Conservation (phyloP, 305 asterid species). For the Solanum hybrid region DNA sequence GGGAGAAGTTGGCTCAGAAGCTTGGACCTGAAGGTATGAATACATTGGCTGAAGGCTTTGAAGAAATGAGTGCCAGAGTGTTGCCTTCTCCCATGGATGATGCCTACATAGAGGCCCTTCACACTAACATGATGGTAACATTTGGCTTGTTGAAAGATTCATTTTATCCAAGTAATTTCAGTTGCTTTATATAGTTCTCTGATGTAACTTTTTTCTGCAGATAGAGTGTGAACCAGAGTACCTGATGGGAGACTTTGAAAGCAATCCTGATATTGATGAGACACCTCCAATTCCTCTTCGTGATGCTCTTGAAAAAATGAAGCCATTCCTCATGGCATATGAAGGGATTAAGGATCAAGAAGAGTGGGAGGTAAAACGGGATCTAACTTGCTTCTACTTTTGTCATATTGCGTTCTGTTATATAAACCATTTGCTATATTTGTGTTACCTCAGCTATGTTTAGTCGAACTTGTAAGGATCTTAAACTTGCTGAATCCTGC, state of each 20-base stretch:
- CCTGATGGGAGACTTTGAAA: slow-evolving; percentile 68
- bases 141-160: neutral
- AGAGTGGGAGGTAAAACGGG: slow-evolving; percentile 81
- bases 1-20: slow-evolving; percentile 48
- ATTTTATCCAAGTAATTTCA: neutral
- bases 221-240: slow-evolving; percentile 89
- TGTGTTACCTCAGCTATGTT: neutral
- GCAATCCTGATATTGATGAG: slow-evolving; percentile 89
- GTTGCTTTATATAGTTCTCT: slow-evolving; percentile 4
- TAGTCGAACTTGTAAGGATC: neutral
- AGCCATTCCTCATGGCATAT: slow-evolving; percentile 75
- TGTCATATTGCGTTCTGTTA: neutral
- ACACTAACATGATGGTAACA: slow-evolving; percentile 60
- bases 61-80: slow-evolving; percentile 50
- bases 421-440: neutral
- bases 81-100: slow-evolving; percentile 57
- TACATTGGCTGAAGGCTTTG: slow-evolving; percentile 44
- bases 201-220: slow-evolving; percentile 27
- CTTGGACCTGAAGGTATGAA: slow-evolving; percentile 59
- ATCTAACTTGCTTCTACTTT: neutral
- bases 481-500: neutral
- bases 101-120: slow-evolving; percentile 51
- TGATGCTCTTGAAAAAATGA: slow-evolving; percentile 82
- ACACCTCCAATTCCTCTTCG: slow-evolving; percentile 68
- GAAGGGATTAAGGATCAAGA: slow-evolving; percentile 70